phyloP scores from a whole-genome alignment of 2,329 filamentous ascomycete genomes.

The Blumeriella jaapii region DNA sequence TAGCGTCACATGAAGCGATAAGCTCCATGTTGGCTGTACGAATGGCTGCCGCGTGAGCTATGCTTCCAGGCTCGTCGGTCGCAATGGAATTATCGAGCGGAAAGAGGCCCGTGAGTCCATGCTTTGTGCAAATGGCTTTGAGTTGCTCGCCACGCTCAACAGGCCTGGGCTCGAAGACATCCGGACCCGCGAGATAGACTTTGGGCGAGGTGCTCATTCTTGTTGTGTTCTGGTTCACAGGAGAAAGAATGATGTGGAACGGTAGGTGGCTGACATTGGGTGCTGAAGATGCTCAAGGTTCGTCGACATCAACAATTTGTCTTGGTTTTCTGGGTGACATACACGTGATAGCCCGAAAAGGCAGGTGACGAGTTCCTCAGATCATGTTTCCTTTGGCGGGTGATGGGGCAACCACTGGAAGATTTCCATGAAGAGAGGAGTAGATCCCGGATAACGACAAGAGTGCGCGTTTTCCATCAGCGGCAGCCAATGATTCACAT shows the following conservation, averaged over 20 bases:
- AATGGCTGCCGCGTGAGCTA: slow-evolving; percentile 14
- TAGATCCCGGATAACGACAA: too few relatives aligned
- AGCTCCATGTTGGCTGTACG: slow-evolving; percentile 19
- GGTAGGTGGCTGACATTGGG: too few relatives aligned
- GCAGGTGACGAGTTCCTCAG: too few relatives aligned
- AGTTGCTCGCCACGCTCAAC: slow-evolving; percentile 12
- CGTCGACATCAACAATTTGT: background rate
- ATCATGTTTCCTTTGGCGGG: too few relatives aligned
- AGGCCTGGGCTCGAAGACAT: slow-evolving; percentile 18
- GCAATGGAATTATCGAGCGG: slow-evolving; percentile 17
- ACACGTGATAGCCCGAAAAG: background rate
- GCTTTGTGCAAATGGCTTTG: slow-evolving; percentile 14
- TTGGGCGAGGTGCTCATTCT: slow-evolving; percentile 4
- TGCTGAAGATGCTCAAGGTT: too few relatives aligned
- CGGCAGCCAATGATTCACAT: too few relatives aligned
- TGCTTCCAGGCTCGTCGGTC: slow-evolving; percentile 6
- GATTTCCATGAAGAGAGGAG: too few relatives aligned
- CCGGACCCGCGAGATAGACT: slow-evolving; percentile 21
- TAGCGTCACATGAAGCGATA: slow-evolving; percentile 14
- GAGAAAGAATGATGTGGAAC: background rate
- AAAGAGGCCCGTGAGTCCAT: slow-evolving; percentile 15
- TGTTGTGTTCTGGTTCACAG: too few relatives aligned
- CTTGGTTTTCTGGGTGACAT: background rate
- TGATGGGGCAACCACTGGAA: too few relatives aligned
- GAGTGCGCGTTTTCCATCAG: too few relatives aligned